phyloP scores from a whole-genome alignment of 2,329 filamentous ascomycete species.

The Neoscytalidium dimidiatum region DNA sequence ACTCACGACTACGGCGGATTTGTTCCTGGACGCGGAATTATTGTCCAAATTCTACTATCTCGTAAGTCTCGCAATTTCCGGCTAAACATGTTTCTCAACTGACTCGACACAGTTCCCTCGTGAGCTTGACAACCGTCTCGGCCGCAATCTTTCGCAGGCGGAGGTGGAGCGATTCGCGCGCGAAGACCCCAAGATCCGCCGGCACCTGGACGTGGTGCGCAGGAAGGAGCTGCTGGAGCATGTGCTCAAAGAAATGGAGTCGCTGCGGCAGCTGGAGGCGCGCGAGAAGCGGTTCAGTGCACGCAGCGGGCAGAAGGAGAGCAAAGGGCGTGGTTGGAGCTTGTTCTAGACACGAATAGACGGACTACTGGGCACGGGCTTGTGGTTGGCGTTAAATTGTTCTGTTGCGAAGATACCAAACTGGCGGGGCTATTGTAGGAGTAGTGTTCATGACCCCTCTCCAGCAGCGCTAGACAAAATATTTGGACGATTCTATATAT shows the following conservation, averaged over 20 bases:
- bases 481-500: conserved; percentile 3
- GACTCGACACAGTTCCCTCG: conserved; percentile 68
- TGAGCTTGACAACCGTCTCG: conserved; percentile 83
- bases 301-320: conserved; percentile 30
- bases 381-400: conserved; percentile 19
- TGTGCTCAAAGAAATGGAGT: conserved; percentile 94
- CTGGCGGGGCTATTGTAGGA: conserved; percentile 14
- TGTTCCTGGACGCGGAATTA: conserved; percentile 96
- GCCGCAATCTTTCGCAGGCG: conserved; percentile 73
- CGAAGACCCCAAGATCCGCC: conserved; percentile 86
- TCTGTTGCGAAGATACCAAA: conserved; percentile 21
- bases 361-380: not conserved
- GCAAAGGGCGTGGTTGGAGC: conserved; percentile 35
- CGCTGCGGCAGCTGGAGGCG: conserved; percentile 79
- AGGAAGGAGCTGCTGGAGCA: conserved; percentile 91
- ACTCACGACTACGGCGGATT: conserved; percentile 88
- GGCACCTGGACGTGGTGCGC: conserved; percentile 87
- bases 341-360: conserved; percentile 30
- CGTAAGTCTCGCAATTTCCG: conserved; percentile 29
- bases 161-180: conserved; percentile 89
- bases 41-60: conserved; percentile 97
- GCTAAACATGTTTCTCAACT: not conserved
- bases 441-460: conserved; percentile 3
- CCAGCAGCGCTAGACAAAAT: conserved; percentile 15
- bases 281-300: conserved; percentile 58